Conservation (phyloP, 768 basidiomycete genomes). For the Hypsizygus marmoreus region DNA sequence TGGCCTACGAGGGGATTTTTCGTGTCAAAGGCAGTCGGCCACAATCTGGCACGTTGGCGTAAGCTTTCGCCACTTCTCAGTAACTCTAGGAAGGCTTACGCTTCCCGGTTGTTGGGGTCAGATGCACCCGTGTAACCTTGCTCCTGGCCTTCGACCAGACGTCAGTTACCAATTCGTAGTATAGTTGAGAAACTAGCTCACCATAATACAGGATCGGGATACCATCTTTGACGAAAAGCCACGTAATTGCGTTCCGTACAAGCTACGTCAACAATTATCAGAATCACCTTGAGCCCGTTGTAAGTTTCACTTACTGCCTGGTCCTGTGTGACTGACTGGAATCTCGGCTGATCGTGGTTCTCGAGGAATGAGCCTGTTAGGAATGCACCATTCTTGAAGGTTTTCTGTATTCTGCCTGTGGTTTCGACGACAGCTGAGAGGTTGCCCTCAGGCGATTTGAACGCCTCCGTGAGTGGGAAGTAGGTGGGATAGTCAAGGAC, state of each 20-base stretch:
- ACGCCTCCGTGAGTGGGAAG: constrained; percentile 50
- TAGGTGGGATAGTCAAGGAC: constrained; percentile 66
- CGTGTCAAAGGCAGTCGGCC: constrained; percentile 56
- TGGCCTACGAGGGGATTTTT: constrained; percentile 51
- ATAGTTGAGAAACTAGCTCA: constrained; percentile 4
- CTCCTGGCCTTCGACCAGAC: constrained; percentile 45
- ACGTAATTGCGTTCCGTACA: constrained; percentile 59
- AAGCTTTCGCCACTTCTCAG: neutral
- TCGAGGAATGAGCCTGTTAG: constrained; percentile 68
- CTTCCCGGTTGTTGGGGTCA: constrained; percentile 69
- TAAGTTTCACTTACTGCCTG: constrained; percentile 35
- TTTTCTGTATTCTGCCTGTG: constrained; percentile 39
- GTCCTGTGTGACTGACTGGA: constrained; percentile 50
- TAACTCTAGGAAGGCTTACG: constrained; percentile 28
- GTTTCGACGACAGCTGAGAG: constrained; percentile 33
- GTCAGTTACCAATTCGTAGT: neutral
- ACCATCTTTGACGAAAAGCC: constrained; percentile 67
- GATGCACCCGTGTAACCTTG: constrained; percentile 58
- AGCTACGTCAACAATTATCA: constrained; percentile 18
- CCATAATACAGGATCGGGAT: constrained; percentile 75
- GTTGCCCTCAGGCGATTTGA: constrained; percentile 55
- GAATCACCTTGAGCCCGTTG: neutral
- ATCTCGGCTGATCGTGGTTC: constrained; percentile 69
- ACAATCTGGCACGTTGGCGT: constrained; percentile 42
- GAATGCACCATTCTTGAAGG: constrained; percentile 38